Percentiles rank a stretch among this genome's conserved stretches.
phyloP scores from a whole-genome alignment of 257 asterid genomes.

The Rubia yunnanensis region DNA sequence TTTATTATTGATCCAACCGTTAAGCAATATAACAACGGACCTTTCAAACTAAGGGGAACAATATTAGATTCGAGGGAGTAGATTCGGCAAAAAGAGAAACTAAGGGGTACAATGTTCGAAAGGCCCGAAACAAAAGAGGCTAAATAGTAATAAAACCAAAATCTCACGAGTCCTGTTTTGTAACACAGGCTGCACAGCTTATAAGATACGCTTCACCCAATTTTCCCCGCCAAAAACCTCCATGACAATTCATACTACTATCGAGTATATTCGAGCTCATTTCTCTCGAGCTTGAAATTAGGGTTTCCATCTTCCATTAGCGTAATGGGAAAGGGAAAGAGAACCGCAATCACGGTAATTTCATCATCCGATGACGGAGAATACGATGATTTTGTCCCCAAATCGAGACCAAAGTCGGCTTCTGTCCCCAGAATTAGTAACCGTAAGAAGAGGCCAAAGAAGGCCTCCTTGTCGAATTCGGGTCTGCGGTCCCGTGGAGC shows the following conservation, averaged over 20 bases:
- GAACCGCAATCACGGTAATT: constrained; percentile 39
- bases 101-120: too few species aligned
- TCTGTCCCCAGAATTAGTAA: constrained; percentile 44
- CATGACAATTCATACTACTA: background rate
- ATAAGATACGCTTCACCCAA: constrained; percentile 12
- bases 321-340: constrained; percentile 53
- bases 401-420: constrained; percentile 20
- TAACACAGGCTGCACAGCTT: constrained; percentile 3
- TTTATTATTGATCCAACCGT: too few species aligned
- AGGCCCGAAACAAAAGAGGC: too few species aligned
- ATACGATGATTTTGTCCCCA: constrained; percentile 18
- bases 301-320: constrained; percentile 6
- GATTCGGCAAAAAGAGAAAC: too few species aligned
- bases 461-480: constrained; percentile 31
- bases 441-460: constrained; percentile 57
- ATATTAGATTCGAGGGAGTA: too few species aligned
- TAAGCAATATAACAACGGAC: too few species aligned
- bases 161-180: background rate
- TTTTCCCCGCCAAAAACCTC: constrained; percentile 13
- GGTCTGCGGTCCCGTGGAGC: constrained; percentile 22
- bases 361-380: constrained; percentile 53
- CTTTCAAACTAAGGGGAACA: too few species aligned
- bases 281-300: background rate
- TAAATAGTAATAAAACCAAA: background rate
- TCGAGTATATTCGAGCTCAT: background rate